Conservation (phyloP, 2,329 filamentous ascomycete genomes). For the Aspergillus brasiliensis region DNA sequence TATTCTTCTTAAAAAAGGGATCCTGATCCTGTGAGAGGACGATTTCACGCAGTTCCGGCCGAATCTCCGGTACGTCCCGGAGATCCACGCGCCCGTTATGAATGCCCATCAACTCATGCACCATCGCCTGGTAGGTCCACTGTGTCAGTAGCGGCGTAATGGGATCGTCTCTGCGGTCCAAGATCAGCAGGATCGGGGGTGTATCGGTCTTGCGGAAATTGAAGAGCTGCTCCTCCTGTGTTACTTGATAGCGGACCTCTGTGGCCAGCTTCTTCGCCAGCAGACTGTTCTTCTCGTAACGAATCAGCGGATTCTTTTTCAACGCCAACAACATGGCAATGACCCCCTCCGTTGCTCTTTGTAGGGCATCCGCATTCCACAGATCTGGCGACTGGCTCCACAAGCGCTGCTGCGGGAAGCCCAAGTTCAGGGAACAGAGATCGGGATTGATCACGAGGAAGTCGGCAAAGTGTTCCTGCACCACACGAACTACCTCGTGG, state of each 20-base stretch:
- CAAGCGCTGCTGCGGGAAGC: constrained; percentile 71
- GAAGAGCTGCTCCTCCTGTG: constrained; percentile 94
- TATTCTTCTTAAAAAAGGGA: constrained; percentile 98
- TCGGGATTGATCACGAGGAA: constrained; percentile 95
- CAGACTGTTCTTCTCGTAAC: constrained; percentile 88
- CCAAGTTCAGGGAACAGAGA: constrained; percentile 77
- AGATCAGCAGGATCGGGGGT: constrained; percentile 83
- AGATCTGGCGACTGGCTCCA: constrained; percentile 81
- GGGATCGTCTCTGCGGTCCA: constrained; percentile 91
- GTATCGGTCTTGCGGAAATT: constrained; percentile 96
- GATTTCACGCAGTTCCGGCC: constrained; percentile 88
- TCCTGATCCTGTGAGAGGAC: constrained; percentile 96
- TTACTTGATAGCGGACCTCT: constrained; percentile 88
- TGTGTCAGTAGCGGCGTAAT: constrained; percentile 93
- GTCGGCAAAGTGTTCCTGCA: constrained; percentile 96
- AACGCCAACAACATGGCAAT: constrained; percentile 81
- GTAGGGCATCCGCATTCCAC: constrained; percentile 88
- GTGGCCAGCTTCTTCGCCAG: constrained; percentile 90
- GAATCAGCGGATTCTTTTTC: constrained; percentile 94
- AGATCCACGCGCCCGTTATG: constrained; percentile 93
- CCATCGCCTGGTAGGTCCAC: constrained; percentile 99
- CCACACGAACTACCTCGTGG: constrained; percentile 89
- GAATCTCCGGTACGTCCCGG: constrained; percentile 77
- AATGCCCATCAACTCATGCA: constrained; percentile 92
- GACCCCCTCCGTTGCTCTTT: constrained; percentile 82